phyloP scores from a whole-genome alignment of 306 rosid species.

The Begonia loranthoides region DNA sequence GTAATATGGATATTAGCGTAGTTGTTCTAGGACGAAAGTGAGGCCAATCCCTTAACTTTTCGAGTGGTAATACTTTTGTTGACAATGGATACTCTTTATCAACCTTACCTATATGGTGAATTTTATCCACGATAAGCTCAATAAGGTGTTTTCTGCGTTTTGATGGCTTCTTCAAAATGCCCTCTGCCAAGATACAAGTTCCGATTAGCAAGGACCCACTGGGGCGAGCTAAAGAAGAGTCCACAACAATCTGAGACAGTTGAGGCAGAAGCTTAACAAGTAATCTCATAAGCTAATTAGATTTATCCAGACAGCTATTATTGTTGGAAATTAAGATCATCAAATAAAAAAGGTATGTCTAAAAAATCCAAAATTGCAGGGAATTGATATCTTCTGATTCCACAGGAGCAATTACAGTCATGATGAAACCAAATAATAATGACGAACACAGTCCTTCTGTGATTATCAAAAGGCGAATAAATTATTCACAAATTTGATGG shows the following conservation, averaged over 20 bases:
- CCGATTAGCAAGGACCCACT: constrained; percentile 42
- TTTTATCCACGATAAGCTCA: constrained; percentile 53
- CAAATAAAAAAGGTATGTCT: too few species aligned
- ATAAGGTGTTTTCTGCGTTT: constrained; percentile 36
- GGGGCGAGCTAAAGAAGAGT: constrained; percentile 38
- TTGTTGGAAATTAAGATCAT: too few species aligned
- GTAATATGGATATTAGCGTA: constrained; percentile 44
- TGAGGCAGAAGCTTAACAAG: not conserved
- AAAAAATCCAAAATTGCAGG: too few species aligned
- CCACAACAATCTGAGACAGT: constrained; percentile 49
- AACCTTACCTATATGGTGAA: constrained; percentile 70
- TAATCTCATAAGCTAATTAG: too few species aligned
- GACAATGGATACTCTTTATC: constrained; percentile 64
- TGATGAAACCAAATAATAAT: too few species aligned
- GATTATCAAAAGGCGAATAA: too few species aligned
- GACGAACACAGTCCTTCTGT: too few species aligned
- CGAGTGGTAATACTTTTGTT: constrained; percentile 49
- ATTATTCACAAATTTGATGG: too few species aligned
- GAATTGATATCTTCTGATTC: too few species aligned
- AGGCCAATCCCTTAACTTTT: constrained; percentile 42
- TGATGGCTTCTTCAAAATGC: constrained; percentile 31
- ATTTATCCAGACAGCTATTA: too few species aligned
- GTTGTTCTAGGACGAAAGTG: constrained; percentile 84
- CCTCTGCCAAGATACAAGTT: constrained; percentile 71
- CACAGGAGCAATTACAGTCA: too few species aligned